A percentile compares a stretch with the other conserved stretches of the same genome.
phyloP scores from a whole-genome alignment of 2,329 filamentous ascomycete species.

The Curvularia eragrostidis region DNA sequence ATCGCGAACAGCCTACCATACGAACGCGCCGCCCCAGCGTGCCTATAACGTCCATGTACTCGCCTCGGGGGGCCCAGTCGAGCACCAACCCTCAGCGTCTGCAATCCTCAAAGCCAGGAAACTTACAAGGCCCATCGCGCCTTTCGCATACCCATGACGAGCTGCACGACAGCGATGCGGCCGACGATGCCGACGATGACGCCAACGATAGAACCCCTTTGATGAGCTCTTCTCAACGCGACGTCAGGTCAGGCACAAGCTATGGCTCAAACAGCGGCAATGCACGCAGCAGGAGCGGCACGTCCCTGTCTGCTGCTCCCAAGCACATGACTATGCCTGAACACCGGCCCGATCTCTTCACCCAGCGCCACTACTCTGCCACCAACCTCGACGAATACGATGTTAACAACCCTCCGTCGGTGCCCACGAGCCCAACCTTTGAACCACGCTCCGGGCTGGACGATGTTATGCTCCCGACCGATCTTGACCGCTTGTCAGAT shows the following conservation, averaged over 20 bases:
- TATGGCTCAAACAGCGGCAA: conserved; percentile 45
- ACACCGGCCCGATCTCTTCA: conserved; percentile 34
- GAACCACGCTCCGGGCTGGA: conserved; percentile 61
- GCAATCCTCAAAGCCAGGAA: conserved; percentile 18
- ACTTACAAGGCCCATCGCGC: conserved; percentile 32
- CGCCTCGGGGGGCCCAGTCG: conserved; percentile 35
- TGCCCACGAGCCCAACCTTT: conserved; percentile 64
- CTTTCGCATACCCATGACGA: conserved; percentile 39
- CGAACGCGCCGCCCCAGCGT: conserved; percentile 54
- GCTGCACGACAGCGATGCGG: conserved; percentile 56
- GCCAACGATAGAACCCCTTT: conserved; percentile 63
- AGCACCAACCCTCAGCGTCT: conserved; percentile 28
- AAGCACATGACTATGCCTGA: conserved; percentile 25
- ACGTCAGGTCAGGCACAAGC: conserved; percentile 42
- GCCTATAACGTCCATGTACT: conserved; percentile 44
- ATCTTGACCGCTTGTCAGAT: conserved; percentile 54
- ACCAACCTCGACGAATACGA: conserved; percentile 58
- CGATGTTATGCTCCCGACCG: conserved; percentile 73
- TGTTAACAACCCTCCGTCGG: conserved; percentile 70
- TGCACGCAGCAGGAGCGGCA: conserved; percentile 40
- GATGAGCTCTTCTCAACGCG: conserved; percentile 51
- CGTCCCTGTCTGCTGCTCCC: conserved; percentile 45
- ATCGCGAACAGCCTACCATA: conserved; percentile 64
- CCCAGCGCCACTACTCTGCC: conserved; percentile 38
- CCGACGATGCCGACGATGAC: conserved; percentile 49